Percentiles rank a stretch among this genome's conserved stretches.
Conservation (phyloP, 2,329 filamentous ascomycete species). For the Catunica adiposa region DNA sequence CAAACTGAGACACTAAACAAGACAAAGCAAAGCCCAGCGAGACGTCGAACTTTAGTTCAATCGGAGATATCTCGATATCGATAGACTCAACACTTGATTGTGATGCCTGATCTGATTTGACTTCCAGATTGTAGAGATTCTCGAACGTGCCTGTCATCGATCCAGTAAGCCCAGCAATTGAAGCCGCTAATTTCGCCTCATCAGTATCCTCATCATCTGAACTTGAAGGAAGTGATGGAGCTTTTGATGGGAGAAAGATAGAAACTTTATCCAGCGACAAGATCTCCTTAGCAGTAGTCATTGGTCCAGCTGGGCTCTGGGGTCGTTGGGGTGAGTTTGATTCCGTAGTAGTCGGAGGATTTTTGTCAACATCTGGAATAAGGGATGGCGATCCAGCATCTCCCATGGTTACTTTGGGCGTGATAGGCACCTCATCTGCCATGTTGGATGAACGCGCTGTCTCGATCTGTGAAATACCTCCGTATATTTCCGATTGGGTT, state of each 20-base stretch:
- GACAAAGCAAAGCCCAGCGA: conserved; percentile 39
- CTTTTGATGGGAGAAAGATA: conserved; percentile 12
- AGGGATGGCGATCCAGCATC: background rate
- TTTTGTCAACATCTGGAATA: conserved; percentile 1
- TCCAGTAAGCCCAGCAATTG: conserved; percentile 3
- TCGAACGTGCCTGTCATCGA: conserved; percentile 14
- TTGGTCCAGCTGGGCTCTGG: conserved; percentile 3
- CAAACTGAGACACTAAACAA: conserved; percentile 33
- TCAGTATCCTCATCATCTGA: background rate
- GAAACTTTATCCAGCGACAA: conserved; percentile 11
- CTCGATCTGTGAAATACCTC: background rate
- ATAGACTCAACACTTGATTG: conserved; percentile 22
- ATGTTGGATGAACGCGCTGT: background rate
- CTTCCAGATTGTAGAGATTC: conserved; percentile 3
- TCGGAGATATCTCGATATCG: conserved; percentile 35
- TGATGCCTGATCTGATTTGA: conserved; percentile 14
- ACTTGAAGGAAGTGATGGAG: background rate
- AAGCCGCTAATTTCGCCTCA: background rate
- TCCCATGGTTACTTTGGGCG: background rate
- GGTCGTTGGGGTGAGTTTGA: conserved; percentile 2
- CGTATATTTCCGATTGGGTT: background rate
- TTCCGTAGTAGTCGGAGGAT: background rate
- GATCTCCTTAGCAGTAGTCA: conserved; percentile 11
- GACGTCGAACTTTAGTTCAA: conserved; percentile 37
- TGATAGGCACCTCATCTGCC: background rate